A percentile compares a stretch with the other conserved stretches of the same genome.
These are phyloP conservation scores for Bidens hawaiensis DNA, from an alignment of 140 eudicot species.

Conservation along the genomic window DNA sequence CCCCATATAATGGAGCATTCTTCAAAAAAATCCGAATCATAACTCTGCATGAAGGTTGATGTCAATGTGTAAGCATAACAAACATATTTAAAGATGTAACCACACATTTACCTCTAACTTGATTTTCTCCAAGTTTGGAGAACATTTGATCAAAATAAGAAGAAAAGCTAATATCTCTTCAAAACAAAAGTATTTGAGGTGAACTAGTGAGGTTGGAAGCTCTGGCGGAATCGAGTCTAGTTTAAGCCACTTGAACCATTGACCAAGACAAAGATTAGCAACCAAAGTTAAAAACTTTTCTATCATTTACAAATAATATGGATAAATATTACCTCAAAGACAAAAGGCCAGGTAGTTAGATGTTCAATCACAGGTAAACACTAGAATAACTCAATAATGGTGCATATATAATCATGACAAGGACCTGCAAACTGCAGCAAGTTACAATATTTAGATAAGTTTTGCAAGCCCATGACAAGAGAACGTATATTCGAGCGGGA, in stretches of 20 bases:
- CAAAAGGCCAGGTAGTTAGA: neutral
- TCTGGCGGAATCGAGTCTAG: neutral
- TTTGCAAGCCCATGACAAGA: too few species aligned
- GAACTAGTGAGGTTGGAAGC: conserved; percentile 2
- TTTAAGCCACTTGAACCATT: neutral
- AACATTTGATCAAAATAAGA: neutral
- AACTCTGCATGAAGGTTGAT: too few species aligned
- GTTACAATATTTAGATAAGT: too few species aligned
- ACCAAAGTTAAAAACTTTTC: neutral
- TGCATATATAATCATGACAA: too few species aligned
- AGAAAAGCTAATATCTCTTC: neutral
- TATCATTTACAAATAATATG: neutral
- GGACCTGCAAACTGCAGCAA: too few species aligned
- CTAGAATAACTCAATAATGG: neutral
- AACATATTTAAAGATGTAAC: too few species aligned
- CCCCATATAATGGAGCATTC: too few species aligned
- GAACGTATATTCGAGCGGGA: too few species aligned
- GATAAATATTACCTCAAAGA: neutral
- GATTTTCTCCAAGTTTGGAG: conserved; percentile 21
- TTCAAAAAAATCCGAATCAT: too few species aligned
- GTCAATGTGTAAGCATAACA: too few species aligned
- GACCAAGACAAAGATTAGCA: neutral
- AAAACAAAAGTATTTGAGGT: neutral
- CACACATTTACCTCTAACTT: neutral
- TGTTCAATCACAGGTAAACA: neutral